These are phyloP conservation scores for Lipomyces mesembrius DNA, from an alignment of 805 yeast genomes.

Conservation along the genomic window DNA sequence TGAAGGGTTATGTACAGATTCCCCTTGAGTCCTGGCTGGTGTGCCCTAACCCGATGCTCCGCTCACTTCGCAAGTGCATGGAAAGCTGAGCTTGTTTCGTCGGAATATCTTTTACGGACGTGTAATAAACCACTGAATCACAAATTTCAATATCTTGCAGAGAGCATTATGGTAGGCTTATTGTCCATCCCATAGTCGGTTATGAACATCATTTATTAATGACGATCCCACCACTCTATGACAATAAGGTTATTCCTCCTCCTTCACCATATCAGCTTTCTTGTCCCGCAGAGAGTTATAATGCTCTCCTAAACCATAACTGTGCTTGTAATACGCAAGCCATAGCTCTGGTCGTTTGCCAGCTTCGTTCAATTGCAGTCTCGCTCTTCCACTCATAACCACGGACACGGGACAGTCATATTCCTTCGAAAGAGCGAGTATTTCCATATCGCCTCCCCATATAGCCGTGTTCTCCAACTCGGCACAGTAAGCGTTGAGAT, in stretches of 20 bases:
- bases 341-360: conserved; percentile 56
- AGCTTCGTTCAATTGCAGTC: conserved; percentile 64
- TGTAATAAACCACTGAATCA: too few relatives aligned
- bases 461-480: conserved; percentile 76
- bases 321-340: conserved; percentile 81
- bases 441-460: conserved; percentile 98
- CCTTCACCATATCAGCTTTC: neutral
- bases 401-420: conserved; percentile 76
- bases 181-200: too few relatives aligned
- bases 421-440: conserved; percentile 75
- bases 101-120: too few relatives aligned
- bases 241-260: neutral
- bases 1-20: too few relatives aligned
- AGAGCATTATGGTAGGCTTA: too few relatives aligned
- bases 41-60: too few relatives aligned
- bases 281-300: conserved; percentile 65
- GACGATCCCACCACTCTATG: neutral
- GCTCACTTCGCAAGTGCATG: too few relatives aligned
- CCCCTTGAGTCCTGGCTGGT: too few relatives aligned
- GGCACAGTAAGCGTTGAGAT: conserved; percentile 68
- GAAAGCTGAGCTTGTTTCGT: too few relatives aligned
- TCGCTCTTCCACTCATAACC: conserved; percentile 75
- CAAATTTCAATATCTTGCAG: too few relatives aligned
- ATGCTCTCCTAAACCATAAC: conserved; percentile 92
- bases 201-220: neutral